phyloP scores from a whole-genome alignment of 345 rosid species.

The Gossypium australe region DNA sequence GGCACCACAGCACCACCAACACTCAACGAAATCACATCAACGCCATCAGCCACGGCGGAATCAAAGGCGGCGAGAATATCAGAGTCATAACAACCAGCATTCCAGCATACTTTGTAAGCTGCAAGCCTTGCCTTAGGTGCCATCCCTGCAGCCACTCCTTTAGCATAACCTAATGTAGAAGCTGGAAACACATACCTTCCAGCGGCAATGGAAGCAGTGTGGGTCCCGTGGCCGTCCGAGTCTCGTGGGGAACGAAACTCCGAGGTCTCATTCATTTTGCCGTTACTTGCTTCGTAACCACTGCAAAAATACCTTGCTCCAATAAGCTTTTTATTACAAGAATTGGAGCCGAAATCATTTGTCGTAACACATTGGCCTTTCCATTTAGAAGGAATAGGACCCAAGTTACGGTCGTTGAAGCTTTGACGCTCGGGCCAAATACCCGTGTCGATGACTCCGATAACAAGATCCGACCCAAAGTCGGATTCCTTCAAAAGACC shows the following conservation, averaged over 20 bases:
- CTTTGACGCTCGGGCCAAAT: slow-evolving; percentile 89
- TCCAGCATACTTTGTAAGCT: slow-evolving; percentile 93
- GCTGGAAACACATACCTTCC: slow-evolving; percentile 78
- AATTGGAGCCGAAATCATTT: slow-evolving; percentile 30
- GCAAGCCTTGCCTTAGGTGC: slow-evolving; percentile 91
- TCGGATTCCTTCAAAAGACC: slow-evolving; percentile 79
- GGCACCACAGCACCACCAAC: slow-evolving; percentile 93
- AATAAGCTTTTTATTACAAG: slow-evolving; percentile 80
- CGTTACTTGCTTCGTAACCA: slow-evolving; percentile 82
- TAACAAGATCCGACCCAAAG: slow-evolving; percentile 90
- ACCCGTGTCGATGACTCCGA: slow-evolving; percentile 90
- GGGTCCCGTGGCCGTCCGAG: slow-evolving; percentile 90
- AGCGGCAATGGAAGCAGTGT: slow-evolving; percentile 81
- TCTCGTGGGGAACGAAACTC: slow-evolving; percentile 80
- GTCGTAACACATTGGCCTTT: slow-evolving; percentile 59
- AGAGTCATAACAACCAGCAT: slow-evolving; percentile 84
- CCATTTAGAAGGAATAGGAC: slow-evolving; percentile 71
- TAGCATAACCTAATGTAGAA: slow-evolving; percentile 72
- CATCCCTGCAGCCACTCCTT: slow-evolving; percentile 86
- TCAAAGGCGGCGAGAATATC: slow-evolving; percentile 90
- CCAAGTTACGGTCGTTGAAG: slow-evolving; percentile 76
- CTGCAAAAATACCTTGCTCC: slow-evolving; percentile 69
- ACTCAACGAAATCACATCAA: slow-evolving; percentile 78
- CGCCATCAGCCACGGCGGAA: slow-evolving; percentile 72
- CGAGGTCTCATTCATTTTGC: slow-evolving; percentile 57